Percentiles rank a stretch among this genome's conserved stretches.
phyloP scores from a whole-genome alignment of 805 yeast genomes.

The Barnettozyma pratensis region DNA sequence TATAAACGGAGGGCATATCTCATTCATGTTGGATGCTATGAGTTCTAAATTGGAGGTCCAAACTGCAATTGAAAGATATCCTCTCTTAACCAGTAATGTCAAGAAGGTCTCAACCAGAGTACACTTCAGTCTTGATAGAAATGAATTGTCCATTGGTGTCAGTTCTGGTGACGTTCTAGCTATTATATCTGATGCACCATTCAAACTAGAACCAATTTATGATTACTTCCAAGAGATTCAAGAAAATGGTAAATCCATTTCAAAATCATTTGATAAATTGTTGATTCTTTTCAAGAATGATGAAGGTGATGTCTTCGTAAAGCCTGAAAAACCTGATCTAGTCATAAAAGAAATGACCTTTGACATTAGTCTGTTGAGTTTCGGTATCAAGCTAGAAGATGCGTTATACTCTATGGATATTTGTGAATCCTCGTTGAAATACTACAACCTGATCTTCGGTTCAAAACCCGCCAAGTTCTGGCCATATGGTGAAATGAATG shows the following conservation, averaged over 20 bases:
- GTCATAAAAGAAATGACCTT: not conserved
- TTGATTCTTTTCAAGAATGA: not conserved
- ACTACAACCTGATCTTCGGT: slow-evolving; percentile 9
- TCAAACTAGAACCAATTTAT: not conserved
- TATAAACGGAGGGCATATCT: not conserved
- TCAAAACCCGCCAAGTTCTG: not conserved
- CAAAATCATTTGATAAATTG: not conserved
- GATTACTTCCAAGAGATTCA: not conserved
- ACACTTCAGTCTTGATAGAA: not conserved
- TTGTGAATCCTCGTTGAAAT: slow-evolving; percentile 6
- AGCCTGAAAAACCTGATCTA: not conserved
- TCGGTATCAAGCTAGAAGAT: slow-evolving; percentile 2
- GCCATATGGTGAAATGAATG: slow-evolving; percentile 19
- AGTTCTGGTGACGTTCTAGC: not conserved
- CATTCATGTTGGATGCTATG: not conserved
- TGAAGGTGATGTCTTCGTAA: too few relatives aligned
- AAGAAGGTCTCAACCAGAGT: not conserved
- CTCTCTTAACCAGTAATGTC: not conserved
- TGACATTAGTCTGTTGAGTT: not conserved
- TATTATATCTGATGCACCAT: not conserved
- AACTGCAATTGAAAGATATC: not conserved
- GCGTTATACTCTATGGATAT: slow-evolving; percentile 7
- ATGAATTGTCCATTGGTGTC: not conserved
- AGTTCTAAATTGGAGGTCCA: not conserved
- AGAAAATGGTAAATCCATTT: not conserved